These are phyloP conservation scores for Penicillium corylophilum DNA, from an alignment of 2,329 filamentous ascomycete species.

Conservation along the genomic window DNA sequence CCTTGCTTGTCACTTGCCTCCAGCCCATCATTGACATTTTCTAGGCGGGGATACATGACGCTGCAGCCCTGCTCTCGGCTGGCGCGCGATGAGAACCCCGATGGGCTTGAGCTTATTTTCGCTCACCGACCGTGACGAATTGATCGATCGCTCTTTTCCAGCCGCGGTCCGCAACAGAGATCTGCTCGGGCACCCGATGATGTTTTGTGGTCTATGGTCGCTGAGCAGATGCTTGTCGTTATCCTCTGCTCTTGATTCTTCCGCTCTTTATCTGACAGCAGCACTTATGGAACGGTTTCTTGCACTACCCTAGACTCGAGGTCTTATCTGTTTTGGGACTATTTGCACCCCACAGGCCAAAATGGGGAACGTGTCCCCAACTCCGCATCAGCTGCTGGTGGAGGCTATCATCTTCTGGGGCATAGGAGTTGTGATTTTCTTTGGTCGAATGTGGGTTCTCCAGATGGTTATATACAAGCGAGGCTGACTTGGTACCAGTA, in stretches of 20 bases:
- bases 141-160: neutral
- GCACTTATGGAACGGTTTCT: conserved; percentile 5
- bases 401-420: conserved; percentile 34
- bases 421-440: conserved; percentile 28
- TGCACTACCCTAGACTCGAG: neutral
- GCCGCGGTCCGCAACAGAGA: neutral
- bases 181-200: neutral
- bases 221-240: conserved; percentile 2
- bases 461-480: neutral
- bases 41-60: conserved; percentile 13
- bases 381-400: conserved; percentile 27
- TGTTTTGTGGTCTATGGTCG: neutral
- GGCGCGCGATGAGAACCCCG: neutral
- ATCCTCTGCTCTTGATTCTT: neutral
- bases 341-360: conserved; percentile 5
- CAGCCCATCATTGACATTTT: conserved; percentile 16
- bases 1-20: conserved; percentile 21
- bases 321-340: neutral
- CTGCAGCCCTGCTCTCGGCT: conserved; percentile 9
- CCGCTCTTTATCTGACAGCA: neutral
- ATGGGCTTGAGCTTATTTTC: conserved; percentile 4
- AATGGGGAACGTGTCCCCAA: conserved; percentile 33
- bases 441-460: conserved; percentile 30
- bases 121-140: conserved; percentile 9
- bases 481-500: conserved; percentile 13